These are phyloP conservation scores for Chalciporus pseudorubinellus DNA, from an alignment of 768 basidiomycete genomes.

Conservation along the genomic window DNA sequence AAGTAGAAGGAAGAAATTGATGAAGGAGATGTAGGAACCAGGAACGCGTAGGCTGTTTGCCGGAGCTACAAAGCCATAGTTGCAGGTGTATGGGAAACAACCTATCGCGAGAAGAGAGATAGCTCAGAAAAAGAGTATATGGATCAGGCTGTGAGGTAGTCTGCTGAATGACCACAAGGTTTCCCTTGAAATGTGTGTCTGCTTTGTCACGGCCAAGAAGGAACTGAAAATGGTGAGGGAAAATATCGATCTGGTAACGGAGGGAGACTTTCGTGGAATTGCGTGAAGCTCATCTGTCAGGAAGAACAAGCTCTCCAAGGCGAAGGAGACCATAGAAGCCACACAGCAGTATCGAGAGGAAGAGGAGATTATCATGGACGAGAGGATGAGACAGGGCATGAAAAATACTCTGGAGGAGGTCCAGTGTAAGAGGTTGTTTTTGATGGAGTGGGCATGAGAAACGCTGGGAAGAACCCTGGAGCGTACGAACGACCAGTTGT, in stretches of 20 bases:
- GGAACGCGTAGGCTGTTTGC: conserved; percentile 30
- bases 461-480: too few relatives aligned
- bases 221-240: too few relatives aligned
- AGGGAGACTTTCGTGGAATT: too few relatives aligned
- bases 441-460: not conserved
- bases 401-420: conserved; percentile 13
- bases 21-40: conserved; percentile 37
- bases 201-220: too few relatives aligned
- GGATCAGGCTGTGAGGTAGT: too few relatives aligned
- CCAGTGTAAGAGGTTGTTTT: conserved; percentile 12
- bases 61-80: conserved; percentile 36
- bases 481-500: too few relatives aligned
- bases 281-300: conserved; percentile 10
- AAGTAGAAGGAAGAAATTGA: not conserved
- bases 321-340: conserved; percentile 20
- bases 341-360: conserved; percentile 8
- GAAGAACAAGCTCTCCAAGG: conserved; percentile 21
- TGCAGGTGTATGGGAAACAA: conserved; percentile 25
- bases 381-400: not conserved
- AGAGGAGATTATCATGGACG: conserved; percentile 22
- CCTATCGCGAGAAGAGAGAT: conserved; percentile 25
- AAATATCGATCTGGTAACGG: too few relatives aligned
- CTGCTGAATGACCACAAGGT: too few relatives aligned
- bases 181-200: too few relatives aligned
- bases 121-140: conserved; percentile 12